Conservation (phyloP, 1,284 basidiomycete genomes). For the Rhodofomes roseus region DNA sequence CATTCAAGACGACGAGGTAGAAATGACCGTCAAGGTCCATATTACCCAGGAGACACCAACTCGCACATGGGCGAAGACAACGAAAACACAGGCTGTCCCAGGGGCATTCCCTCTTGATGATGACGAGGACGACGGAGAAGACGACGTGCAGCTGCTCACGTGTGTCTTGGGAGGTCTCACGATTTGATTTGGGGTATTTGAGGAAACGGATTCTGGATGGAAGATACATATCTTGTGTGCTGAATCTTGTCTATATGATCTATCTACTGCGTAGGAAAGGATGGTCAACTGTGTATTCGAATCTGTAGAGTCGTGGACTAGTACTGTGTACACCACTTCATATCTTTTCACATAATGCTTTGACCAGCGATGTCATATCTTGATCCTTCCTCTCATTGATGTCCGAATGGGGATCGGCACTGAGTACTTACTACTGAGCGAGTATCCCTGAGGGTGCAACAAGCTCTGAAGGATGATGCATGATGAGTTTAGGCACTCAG, state of each 20-base stretch:
- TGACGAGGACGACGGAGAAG: conserved; percentile 5
- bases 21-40: neutral
- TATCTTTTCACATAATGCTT: too few relatives aligned
- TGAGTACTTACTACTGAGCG: too few relatives aligned
- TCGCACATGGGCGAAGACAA: neutral
- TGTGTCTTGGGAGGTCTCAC: conserved; percentile 11
- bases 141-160: conserved; percentile 16
- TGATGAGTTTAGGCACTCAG: too few relatives aligned
- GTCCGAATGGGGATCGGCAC: too few relatives aligned
- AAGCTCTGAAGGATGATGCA: too few relatives aligned
- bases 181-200: neutral
- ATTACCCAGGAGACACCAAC: conserved; percentile 3
- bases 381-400: too few relatives aligned
- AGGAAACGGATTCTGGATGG: neutral
- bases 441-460: too few relatives aligned
- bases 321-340: too few relatives aligned
- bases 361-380: too few relatives aligned
- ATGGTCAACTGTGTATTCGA: too few relatives aligned
- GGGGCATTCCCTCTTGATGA: conserved; percentile 2
- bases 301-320: too few relatives aligned
- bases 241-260: neutral
- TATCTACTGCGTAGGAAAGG: too few relatives aligned
- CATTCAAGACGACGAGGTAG: neutral
- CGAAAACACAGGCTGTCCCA: neutral
- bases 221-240: neutral